These are phyloP conservation scores for Coniferiporia weirii DNA, from an alignment of 1,284 basidiomycete species.

Conservation along the genomic window DNA sequence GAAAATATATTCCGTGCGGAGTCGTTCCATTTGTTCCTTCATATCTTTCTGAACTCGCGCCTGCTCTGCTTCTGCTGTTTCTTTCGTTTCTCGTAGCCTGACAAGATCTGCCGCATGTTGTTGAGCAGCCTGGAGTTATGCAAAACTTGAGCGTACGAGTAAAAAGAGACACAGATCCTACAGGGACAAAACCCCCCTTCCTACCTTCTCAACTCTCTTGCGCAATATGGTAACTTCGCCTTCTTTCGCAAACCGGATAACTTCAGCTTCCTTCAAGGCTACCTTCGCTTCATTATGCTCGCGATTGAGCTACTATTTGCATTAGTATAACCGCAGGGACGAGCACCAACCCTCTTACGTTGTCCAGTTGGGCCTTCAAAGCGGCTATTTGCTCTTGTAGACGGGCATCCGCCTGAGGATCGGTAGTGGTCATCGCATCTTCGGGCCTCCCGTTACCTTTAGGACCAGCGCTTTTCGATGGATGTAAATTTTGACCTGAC, in stretches of 20 bases:
- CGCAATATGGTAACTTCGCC: slow-evolving; percentile 60
- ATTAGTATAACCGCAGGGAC: neutral
- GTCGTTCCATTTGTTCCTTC: slow-evolving; percentile 62
- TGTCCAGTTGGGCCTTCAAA: slow-evolving; percentile 16
- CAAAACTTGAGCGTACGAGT: neutral
- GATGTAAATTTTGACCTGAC: neutral
- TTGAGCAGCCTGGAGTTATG: slow-evolving; percentile 42
- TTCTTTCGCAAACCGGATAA: slow-evolving; percentile 45
- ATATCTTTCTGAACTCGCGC: slow-evolving; percentile 49
- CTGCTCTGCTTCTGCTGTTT: slow-evolving; percentile 52
- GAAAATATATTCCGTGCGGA: slow-evolving; percentile 65
- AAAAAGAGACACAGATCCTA: neutral
- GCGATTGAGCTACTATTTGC: slow-evolving; percentile 2
- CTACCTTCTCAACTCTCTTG: slow-evolving; percentile 53
- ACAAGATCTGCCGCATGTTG: slow-evolving; percentile 53
- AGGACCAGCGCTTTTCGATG: neutral
- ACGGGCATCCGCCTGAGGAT: neutral
- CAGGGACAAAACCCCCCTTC: neutral
- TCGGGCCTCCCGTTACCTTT: neutral
- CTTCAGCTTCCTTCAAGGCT: slow-evolving; percentile 43
- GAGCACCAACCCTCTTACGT: slow-evolving; percentile 4
- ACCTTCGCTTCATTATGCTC: slow-evolving; percentile 17
- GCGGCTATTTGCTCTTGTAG: slow-evolving; percentile 10
- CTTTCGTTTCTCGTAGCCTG: slow-evolving; percentile 54
- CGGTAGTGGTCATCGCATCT: neutral